Evolutionary conservation across 805 yeast genomes (phyloP), one percentile per base, ranked within the genome.

Genomic region (Starmerella vaccinii): DNA sequence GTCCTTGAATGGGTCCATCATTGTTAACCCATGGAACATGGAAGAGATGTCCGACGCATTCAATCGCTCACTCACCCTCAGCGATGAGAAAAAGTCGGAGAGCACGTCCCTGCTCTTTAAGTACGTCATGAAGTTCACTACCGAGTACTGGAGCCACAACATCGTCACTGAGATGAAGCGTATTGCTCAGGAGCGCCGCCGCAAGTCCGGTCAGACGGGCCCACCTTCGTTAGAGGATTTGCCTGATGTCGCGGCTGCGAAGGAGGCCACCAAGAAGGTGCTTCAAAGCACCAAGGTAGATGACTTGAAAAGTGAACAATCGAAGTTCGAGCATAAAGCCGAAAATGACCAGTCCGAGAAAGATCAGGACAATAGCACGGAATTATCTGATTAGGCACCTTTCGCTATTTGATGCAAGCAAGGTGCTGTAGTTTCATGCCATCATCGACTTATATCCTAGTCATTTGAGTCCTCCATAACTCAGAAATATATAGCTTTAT

Each of bases 1-100:
- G 69, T 84, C 95, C 1, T 72, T 92, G 56, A 90, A 92, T 63
- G 99, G 99, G 22, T 88, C 95, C 1, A 65, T 90, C 13, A 79
- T 92, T 52, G 95, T 92, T 19, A 92, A 92, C 63, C 99, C 99
- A 3, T 92, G 99, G 99, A 92, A 90, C 65, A 90, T 89, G 21
- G 98, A 92, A 59, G 98, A 92, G 59, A 68, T 90, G 63, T 80
- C 94, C 18, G 84, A 78, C 39, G 83, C 97, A 3, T 82, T 90
- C 49, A 75, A 81, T 62, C 96, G 88, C 63, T 82, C 95, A 16
- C 73, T 92, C 61, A 87, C 95, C 0, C 70, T 90, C 65, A 84
- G 92, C 2, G 79, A 76, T 29, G 97, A 88, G 60, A 87, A 87
- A 73, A 78, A 79, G 61, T 73, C 68, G 27, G 78, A 81, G 15